Base-by-base conservation (phyloP, 352 stramenopile species). In the Globisporangium nunn region DNA sequence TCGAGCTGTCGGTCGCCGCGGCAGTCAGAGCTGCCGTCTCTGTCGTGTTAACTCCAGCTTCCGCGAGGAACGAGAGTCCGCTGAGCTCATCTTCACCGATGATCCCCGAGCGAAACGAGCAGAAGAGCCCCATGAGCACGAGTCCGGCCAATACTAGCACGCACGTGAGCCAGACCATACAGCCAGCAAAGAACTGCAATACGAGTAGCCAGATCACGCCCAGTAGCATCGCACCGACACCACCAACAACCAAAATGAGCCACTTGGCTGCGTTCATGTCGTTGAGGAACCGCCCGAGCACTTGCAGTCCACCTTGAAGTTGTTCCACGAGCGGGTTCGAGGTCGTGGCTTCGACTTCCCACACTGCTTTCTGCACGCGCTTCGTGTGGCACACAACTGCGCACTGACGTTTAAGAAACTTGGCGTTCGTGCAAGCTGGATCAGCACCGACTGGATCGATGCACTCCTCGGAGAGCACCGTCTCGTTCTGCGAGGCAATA, bases 81-180 rank as follows among this genome's bases (percentile, higher is more conserved):
- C 62, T 52, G 8, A 80, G 14, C 8, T 73, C 58, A 23, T 73
- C 62, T 2, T 62, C 56, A 12, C 58, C 67, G 54, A 95, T 76
- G 50, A 96, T 58, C 0, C 81, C 85, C 2, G 76, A 68, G 28
- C 81, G 68, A 41, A 85, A 70, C 18, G 86, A 90, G 63, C 80
- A 90, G 54, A 90, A 86, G n/a, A 90, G 50, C 31, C 74, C 92
- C 61, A 91, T 62, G 39, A 91, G 50, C 7, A 91, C 46, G 6
- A 93, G 67, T n/a, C 70, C 65, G 41, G 79, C 39, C 10, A 94
- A 50, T 30, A 91, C 72, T 11, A 85, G 65, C 56, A 76, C 63
- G 56, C 88, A 88, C 11, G 79, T 90, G 47, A 88, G 59, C 81
- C 82, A 93, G n/a, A 95, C 78, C 37, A 93, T 79, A 52, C 69